Base-by-base conservation (phyloP, 805 yeast genomes). In the Starmerella vaccinii region DNA sequence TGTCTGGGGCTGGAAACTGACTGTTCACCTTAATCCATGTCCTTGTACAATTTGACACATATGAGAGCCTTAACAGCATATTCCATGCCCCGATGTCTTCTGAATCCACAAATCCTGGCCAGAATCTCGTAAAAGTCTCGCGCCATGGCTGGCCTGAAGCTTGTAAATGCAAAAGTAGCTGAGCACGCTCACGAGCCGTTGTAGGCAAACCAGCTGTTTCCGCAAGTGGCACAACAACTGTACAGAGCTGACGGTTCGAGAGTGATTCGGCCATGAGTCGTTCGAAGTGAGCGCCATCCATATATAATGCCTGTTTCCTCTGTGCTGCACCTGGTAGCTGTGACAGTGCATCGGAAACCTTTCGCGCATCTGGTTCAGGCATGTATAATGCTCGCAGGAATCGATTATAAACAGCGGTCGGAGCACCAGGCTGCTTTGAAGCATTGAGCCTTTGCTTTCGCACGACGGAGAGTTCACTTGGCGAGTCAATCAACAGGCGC, bases 231-330 rank as follows among this genome's bases (percentile, higher is more conserved):
- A 62, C 46, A 5, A 64, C 51, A 3, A 22, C 18, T 24, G 51
- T 46, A 40, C 51, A 62, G 29, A 53, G 50, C 55, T 50, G 43
- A 47, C 16, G 45, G 42, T 23, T 8, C 37, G 46, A 38, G 49
- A 57, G 51, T 30, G 65, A 55, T 2, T 46, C 35, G 4, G 49
- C 27, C 26, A 70, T 22, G 6, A 69, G 51, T 10, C 56, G 60
- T 52, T 69, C 72, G 22, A 69, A 56, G 49, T 68, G 67, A 9
- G 45, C 52, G 0, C 62, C 53, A 5, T 56, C 51, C 18, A 70
- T 59, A 39, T 62, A 61, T 13, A 54, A 45, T 5, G 71, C 68
- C 29, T 63, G 63, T 12, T 69, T 70, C 18, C 52, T 39, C 15
- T 32, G 33, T 4, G 44, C 23, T 13, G 55, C 49, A 3, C 44